A percentile compares a stretch with the other conserved stretches of the same genome.
phyloP scores from a whole-genome alignment of 371 early-diverging fungal genomes.

The Haplosporangium sp. region DNA sequence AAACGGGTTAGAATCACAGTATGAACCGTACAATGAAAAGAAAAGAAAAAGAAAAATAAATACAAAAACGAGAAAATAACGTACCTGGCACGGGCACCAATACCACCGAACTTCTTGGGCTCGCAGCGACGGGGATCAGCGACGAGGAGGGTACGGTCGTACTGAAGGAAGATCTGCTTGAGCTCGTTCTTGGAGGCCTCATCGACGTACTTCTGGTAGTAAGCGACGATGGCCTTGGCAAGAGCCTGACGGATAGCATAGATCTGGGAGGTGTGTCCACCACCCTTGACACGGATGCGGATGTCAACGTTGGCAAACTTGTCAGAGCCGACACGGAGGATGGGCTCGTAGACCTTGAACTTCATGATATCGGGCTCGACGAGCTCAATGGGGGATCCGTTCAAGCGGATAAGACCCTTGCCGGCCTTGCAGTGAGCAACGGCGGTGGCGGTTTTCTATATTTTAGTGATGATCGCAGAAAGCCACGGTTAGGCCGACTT shows the following conservation, averaged over 20 bases:
- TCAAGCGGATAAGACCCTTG: constrained; percentile 89
- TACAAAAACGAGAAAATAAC: constrained; percentile 1
- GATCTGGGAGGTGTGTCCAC: constrained; percentile 98
- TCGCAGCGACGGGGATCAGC: constrained; percentile 99
- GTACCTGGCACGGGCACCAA: constrained; percentile 99
- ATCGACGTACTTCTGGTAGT: constrained; percentile 99
- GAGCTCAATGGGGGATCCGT: constrained; percentile 95
- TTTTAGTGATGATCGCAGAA: neutral
- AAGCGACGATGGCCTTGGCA: constrained; percentile 99
- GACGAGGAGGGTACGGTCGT: constrained; percentile 99
- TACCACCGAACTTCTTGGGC: constrained; percentile 99
- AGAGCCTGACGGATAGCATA: constrained; percentile 99
- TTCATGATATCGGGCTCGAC: constrained; percentile 96
- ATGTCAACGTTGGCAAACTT: constrained; percentile 97
- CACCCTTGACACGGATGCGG: constrained; percentile 97
- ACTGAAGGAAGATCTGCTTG: constrained; percentile 94
- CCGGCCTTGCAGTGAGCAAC: constrained; percentile 99
- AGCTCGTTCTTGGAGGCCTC: constrained; percentile 99
- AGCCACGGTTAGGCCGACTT: too few species aligned
- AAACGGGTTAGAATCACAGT: constrained; percentile 86
- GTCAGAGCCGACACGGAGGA: constrained; percentile 96
- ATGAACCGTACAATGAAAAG: constrained; percentile 62
- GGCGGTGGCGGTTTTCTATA: constrained; percentile 99
- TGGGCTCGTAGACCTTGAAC: constrained; percentile 99
- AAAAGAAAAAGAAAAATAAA: constrained; percentile 56